Evolutionary conservation across 805 yeast genomes (phyloP), one percentile per base, ranked within the genome.

Genomic region (Zygoascus flipseniorum): DNA sequence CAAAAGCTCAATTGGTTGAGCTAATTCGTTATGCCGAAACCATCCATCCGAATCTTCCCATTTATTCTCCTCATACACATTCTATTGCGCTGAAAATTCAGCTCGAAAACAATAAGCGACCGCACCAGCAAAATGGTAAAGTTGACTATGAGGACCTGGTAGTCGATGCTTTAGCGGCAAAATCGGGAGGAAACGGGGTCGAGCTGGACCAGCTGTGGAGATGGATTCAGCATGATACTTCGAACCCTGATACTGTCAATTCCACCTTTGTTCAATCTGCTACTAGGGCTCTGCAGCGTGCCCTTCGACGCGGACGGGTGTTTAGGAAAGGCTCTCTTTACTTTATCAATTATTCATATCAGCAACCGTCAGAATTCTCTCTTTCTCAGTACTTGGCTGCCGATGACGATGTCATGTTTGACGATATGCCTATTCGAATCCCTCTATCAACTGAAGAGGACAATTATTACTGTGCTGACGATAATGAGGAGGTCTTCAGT

Each of bases 1-100:
- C 75, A 5, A 65, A 63, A 43, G 65, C 70, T 6, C 76, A 72
- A 60, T 65, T 72, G 26, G 68, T 72, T 2, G 73, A 72, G 37
- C 61, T 72, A 45, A 60, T 72, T 13, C 64, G 67, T 37, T 66
- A 64, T 50, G 71, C 73, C 2, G 76, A 72, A 50, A 63, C 66
- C 8, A 52, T 66, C 28, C 62, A 67, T 45, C 72, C 75, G 3
- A 61, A 60, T 14, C 59, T 72, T 31, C 71, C 71, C 11, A 60
- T 72, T 11, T 72, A 71, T 55, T 65, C 74, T 20, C 73, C 74
- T 1, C 60, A 68, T 35, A 61, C 70, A 8, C 65, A 66, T 39
- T 54, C 60, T 11, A 61, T 68, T 11, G 72, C 66, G 19, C 66
- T 65, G 32, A 58, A 63, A 42, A 62, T 68, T 56, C 65, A 67